Base-by-base conservation (phyloP, 805 yeast genomes). In the Sungouiella blattae region DNA sequence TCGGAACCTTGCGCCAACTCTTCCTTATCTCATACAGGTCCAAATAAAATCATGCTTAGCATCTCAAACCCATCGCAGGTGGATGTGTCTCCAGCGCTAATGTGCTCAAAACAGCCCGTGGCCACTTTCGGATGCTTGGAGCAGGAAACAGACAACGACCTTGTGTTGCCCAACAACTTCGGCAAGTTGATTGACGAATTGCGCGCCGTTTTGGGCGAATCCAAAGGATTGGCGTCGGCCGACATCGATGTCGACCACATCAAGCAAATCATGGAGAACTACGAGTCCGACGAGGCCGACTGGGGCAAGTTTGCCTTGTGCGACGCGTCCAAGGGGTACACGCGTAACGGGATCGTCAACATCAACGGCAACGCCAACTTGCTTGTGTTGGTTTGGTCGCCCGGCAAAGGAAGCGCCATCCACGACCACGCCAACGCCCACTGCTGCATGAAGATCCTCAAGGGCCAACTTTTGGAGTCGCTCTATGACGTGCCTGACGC, bases 391-490 rank as follows among this genome's bases (percentile, higher is more conserved):
- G 87, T 81, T 14, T 83, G 91, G 91, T 69, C 72, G 34, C 87
- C 88, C 1, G 77, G 78, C 6, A 68, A 70, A 48, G 69, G 78
- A 17, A 76, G 84, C 15, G 71, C 75, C 32, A 77, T 83, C 41
- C 91, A 83, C 54, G 87, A 81, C 56, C 91, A 83, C 48, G 85
- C 87, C 14, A 69, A 74, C 36, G 87, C 88, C 9, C 87, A 83
- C 58, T 83, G 91, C 58, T 71, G 81, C 41, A 81, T 83, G 78
- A 82, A 82, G 56, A 65, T 83, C 29, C 62, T 83, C 41, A 64
- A 72, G 46, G 89, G 89, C 6, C 55, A 60, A 20, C 63, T 83
- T 32, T 59, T 60, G 9, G 91, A 83, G 57, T 68, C 73, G 6
- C 59, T 79, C 14, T 81, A 75, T 47, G 75, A 71, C 23, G 55